Percentiles rank a stretch among this genome's conserved stretches.
Conservation (phyloP, 192 early-diverging fungal species). For the Chytriomyces sp. region DNA sequence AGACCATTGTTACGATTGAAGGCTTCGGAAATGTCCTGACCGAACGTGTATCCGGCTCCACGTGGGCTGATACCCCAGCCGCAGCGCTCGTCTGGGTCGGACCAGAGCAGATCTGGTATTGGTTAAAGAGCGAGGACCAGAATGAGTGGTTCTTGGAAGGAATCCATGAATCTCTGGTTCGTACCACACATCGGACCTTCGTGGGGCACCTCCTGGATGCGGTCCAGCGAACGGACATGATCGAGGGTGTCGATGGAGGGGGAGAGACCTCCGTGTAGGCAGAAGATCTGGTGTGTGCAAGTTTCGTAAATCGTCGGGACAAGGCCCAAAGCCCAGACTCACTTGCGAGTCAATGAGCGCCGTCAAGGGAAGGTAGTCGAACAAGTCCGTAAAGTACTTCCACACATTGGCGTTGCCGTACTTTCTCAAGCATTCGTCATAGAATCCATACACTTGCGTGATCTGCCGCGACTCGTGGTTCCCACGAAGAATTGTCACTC, state of each 20-base stretch:
- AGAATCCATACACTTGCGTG: conserved; percentile 99
- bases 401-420: conserved; percentile 96
- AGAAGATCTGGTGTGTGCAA: conserved; percentile 67
- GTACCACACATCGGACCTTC: conserved; percentile 92
- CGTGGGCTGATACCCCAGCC: conserved; percentile 96
- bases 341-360: conserved; percentile 90
- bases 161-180: background rate
- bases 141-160: background rate
- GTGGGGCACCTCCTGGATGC: conserved; percentile 97
- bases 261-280: conserved; percentile 93
- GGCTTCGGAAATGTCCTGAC: conserved; percentile 82
- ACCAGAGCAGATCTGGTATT: conserved; percentile 82
- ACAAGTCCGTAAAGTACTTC: conserved; percentile 97
- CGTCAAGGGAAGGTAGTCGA: conserved; percentile 92
- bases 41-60: conserved; percentile 98
- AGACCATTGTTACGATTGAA: conserved; percentile 92
- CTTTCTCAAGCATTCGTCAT: conserved; percentile 95
- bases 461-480: conserved; percentile 94
- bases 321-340: background rate
- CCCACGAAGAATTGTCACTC: conserved; percentile 90
- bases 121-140: background rate
- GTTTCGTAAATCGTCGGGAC: background rate
- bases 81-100: conserved; percentile 85
- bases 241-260: conserved; percentile 92
- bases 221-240: conserved; percentile 92